Base-by-base conservation (phyloP, 768 basidiomycete species). In the Harrya chromipes region DNA sequence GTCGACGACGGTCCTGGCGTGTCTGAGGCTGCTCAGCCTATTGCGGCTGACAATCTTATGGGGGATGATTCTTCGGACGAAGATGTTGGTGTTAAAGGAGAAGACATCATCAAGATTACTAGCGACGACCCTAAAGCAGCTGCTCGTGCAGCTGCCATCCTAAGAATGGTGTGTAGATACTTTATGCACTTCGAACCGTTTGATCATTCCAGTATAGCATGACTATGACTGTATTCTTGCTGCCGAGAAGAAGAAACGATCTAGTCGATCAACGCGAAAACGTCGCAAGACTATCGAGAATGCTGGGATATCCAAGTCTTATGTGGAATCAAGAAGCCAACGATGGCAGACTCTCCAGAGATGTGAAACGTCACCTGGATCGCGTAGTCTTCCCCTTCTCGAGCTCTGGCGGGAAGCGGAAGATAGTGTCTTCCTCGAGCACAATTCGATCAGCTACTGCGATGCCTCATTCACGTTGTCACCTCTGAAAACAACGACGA, bases 61-160 rank as follows among this genome's bases (percentile, higher is more conserved):
- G 56, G 54, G 1, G 57, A 56, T 4, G 53, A 46, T 44, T 55
- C 56, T 13, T 57, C 56, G 26, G 67, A 61, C 24, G 64, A 61
- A 2, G 70, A 66, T 20, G 70, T 62, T 11, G 70, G 64, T 17
- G 59, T 68, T 23, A 66, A 71, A 4, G 71, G 70, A 5, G 72
- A 74, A 5, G 72, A 74, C 8, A 71, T 94, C 6, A 82, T 97
- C 55, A 86, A 89, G 70, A 88, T 95, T 53, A 84, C 84, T 3
- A 91, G 89, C 50, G 80, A 82, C 19, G 89, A 95, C 66, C 89
- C 94, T 2, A 76, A 78, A 50, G 90, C 90, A 16, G 94, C 94
- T 40, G 94, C 93, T 2, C 74, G 90, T 41, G 94, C 93, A n/a
- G 93, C 90, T 29, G 94, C 94, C 0, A 94, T 97, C 50, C 73